These are phyloP conservation scores for Cystofilobasidium ferigula DNA, from an alignment of 768 basidiomycete genomes.

Conservation along the genomic window DNA sequence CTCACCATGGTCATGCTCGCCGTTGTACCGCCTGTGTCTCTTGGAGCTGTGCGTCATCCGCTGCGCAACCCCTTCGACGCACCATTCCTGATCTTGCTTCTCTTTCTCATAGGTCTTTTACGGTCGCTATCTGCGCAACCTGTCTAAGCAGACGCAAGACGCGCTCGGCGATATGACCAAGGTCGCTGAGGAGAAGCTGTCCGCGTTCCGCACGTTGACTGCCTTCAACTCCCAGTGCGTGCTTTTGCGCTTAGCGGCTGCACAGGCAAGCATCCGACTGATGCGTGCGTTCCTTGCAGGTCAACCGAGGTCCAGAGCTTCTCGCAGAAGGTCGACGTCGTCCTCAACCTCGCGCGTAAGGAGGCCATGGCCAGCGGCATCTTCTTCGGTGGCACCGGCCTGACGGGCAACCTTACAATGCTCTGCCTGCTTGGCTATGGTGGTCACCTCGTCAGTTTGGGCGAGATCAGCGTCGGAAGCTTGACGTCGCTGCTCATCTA, in stretches of 20 bases:
- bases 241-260: neutral
- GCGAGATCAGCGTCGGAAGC: slow-evolving; percentile 61
- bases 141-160: slow-evolving; percentile 85
- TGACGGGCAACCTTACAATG: slow-evolving; percentile 87
- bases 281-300: neutral
- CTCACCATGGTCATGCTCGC: slow-evolving; percentile 85
- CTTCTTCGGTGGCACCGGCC: slow-evolving; percentile 68
- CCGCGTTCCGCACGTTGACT: slow-evolving; percentile 77
- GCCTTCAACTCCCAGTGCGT: slow-evolving; percentile 60
- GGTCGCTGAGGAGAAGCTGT: slow-evolving; percentile 79
- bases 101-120: slow-evolving; percentile 62
- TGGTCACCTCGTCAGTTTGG: slow-evolving; percentile 76
- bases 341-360: slow-evolving; percentile 65
- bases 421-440: slow-evolving; percentile 84
- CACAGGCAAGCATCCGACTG: slow-evolving; percentile 32
- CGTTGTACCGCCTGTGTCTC: slow-evolving; percentile 75
- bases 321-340: slow-evolving; percentile 47
- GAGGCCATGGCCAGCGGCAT: slow-evolving; percentile 84
- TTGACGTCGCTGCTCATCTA: slow-evolving; percentile 26
- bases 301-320: slow-evolving; percentile 69
- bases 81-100: neutral
- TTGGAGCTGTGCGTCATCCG: slow-evolving; percentile 42
- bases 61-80: neutral
- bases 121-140: slow-evolving; percentile 81
- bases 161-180: slow-evolving; percentile 93